Conservation (phyloP, 495 filamentous ascomycete species). For the Hypoxylon lenormandii region DNA sequence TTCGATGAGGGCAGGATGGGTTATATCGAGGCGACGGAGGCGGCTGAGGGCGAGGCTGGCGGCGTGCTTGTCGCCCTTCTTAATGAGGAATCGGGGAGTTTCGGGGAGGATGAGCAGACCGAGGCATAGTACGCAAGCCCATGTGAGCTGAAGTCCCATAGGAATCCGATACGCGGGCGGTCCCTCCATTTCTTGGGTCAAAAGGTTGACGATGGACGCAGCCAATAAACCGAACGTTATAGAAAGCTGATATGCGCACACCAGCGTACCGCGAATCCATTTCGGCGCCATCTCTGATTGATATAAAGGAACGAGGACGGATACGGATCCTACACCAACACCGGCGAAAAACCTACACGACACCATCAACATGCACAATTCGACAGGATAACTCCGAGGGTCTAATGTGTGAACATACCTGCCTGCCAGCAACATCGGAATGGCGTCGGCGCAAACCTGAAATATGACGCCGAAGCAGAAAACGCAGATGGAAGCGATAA, state of each 20-base stretch:
- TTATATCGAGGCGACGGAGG: conserved; percentile 80
- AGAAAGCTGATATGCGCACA: conserved; percentile 88
- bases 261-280: conserved; percentile 91
- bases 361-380: conserved; percentile 25
- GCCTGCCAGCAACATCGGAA: conserved; percentile 69
- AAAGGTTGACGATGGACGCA: conserved; percentile 84
- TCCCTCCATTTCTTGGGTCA: conserved; percentile 72
- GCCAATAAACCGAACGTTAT: conserved; percentile 87
- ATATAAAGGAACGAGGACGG: conserved; percentile 83
- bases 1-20: conserved; percentile 77
- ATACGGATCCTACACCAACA: conserved; percentile 85
- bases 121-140: conserved; percentile 79
- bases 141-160: conserved; percentile 84
- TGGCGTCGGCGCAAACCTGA: conserved; percentile 76
- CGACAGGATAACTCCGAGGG: not conserved
- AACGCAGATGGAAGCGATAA: conserved; percentile 76
- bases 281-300: conserved; percentile 91
- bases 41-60: conserved; percentile 78
- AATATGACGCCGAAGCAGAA: conserved; percentile 86
- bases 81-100: conserved; percentile 88
- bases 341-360: conserved; percentile 72
- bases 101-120: conserved; percentile 85
- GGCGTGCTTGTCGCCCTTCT: conserved; percentile 74
- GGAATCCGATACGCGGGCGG: conserved; percentile 84
- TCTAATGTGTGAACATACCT: conserved; percentile 57